Evolutionary conservation across 1,139 yeast genomes (phyloP).

Genomic region (Blastobotrys petasosporus): DNA sequence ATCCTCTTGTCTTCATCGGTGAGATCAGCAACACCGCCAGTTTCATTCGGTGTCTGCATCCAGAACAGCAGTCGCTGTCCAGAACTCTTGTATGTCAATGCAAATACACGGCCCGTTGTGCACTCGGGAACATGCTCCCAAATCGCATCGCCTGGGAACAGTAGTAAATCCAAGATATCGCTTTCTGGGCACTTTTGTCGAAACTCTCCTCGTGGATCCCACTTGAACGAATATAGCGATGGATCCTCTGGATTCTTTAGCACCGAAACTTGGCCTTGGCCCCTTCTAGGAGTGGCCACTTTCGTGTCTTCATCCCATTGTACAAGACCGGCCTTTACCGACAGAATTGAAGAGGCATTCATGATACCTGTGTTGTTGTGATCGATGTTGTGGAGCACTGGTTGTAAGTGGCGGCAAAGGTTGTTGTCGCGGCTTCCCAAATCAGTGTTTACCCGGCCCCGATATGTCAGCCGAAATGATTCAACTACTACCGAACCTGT

Average conservation of each 20-base stretch:
- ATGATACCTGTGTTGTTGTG: neutral
- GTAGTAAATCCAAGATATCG: conserved; percentile 56
- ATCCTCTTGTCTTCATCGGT: conserved; percentile 58
- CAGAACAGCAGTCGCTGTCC: conserved; percentile 84
- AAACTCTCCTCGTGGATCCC: conserved; percentile 49
- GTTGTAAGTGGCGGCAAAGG: neutral
- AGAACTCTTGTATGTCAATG: conserved; percentile 72
- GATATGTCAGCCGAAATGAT: neutral
- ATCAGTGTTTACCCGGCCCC: neutral
- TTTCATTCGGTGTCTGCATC: conserved; percentile 73
- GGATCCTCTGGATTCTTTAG: conserved; percentile 55
- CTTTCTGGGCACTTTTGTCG: conserved; percentile 25
- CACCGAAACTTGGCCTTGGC: conserved; percentile 68
- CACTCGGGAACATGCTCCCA: conserved; percentile 74
- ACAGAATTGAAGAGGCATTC: conserved; percentile 30
- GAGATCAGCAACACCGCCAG: conserved; percentile 49
- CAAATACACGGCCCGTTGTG: conserved; percentile 77
- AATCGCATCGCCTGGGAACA: conserved; percentile 90
- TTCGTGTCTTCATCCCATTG: conserved; percentile 63
- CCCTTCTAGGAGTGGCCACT: conserved; percentile 67
- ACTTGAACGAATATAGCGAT: conserved; percentile 50
- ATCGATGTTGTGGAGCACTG: neutral
- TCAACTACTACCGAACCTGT: neutral
- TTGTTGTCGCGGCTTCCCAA: neutral
- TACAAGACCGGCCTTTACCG: conserved; percentile 85